Base-by-base conservation (phyloP, 805 yeast genomes). In the Myxozyma mucilagina region DNA sequence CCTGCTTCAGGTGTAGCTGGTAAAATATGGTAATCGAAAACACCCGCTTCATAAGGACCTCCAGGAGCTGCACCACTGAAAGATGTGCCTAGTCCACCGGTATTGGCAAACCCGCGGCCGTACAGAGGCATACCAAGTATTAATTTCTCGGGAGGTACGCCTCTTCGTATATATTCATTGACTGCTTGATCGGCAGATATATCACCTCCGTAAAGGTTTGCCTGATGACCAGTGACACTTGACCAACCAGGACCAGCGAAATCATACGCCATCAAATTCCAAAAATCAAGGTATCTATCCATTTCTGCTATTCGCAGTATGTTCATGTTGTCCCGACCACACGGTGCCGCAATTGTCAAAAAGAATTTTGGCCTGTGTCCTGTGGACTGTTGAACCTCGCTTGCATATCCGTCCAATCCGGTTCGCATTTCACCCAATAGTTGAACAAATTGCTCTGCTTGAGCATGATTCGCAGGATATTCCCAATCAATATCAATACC, bases 401-500 rank as follows among this genome's bases (percentile, higher is more conserved):
- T 20, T 57, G 84, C 85, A 9, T 79, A 63, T 9, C 60, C 43
- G 58, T 77, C 74, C 57, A 88, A 70, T 36, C 69, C 77, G 0
- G 14, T 47, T 45, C 84, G 77, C 31, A 85, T 66, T 14, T 57
- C 61, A 47, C 68, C 66, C 18, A 87, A 72, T 43, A 90, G 63
- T 3, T 70, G 68, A 1, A 81, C 75, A 63, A 84, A 79, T 42
- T 72, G 70, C 0, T 67, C 50, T 1, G 84, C 83, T 62, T 88
- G 85, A 0, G 71, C 69, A 3, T 70, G 68, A 45, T 72, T 77
- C 7, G 73, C 71, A 0, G 97, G 97, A 69, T 85, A 93, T 73
- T 93, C 99, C 97, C 97, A 93, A 74, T 93, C 99, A 34, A 93
- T 75, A 73, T 94, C 98, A 49, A 93, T 76, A 0, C 99, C 98